Evolutionary conservation across 2,329 filamentous ascomycete genomes (phyloP).

Genomic region (Fusarium dlaminii): DNA sequence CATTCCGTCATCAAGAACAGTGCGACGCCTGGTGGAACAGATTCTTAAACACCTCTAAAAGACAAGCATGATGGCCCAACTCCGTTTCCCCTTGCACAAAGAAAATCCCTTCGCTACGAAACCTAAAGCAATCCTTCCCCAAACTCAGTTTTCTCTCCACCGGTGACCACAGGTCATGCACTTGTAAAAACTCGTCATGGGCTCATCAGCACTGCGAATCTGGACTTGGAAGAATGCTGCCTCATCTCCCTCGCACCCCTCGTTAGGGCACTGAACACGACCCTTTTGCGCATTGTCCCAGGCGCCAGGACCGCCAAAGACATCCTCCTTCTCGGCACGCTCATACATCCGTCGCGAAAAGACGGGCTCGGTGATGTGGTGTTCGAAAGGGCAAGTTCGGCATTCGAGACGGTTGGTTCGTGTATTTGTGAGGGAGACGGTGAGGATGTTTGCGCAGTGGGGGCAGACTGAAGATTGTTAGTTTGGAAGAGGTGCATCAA

Average conservation of each 20-base stretch:
- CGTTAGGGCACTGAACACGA: slow-evolving; percentile 81
- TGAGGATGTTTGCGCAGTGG: slow-evolving; percentile 84
- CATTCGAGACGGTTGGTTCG: slow-evolving; percentile 89
- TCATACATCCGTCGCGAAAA: slow-evolving; percentile 86
- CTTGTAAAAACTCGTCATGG: slow-evolving; percentile 97
- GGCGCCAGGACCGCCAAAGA: slow-evolving; percentile 86
- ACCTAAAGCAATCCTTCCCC: background rate
- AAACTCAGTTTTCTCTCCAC: slow-evolving; percentile 71
- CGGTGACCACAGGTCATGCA: slow-evolving; percentile 73
- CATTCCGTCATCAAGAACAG: background rate
- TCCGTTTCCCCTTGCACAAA: slow-evolving; percentile 36
- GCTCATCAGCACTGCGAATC: slow-evolving; percentile 97
- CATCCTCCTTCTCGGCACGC: slow-evolving; percentile 86
- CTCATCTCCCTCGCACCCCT: slow-evolving; percentile 81
- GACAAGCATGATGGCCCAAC: slow-evolving; percentile 10
- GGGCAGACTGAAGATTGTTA: slow-evolving; percentile 72
- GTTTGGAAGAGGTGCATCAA: slow-evolving; percentile 17
- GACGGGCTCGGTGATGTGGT: slow-evolving; percentile 79
- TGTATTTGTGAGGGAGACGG: slow-evolving; percentile 68
- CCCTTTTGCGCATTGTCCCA: slow-evolving; percentile 94
- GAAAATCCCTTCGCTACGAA: slow-evolving; percentile 10
- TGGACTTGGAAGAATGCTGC: slow-evolving; percentile 97
- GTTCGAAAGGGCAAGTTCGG: slow-evolving; percentile 93
- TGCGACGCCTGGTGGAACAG: background rate
- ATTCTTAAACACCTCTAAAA: slow-evolving; percentile 9